These are phyloP conservation scores for Huiozyma sinensis DNA, from an alignment of 805 yeast species.

Conservation along the genomic window DNA sequence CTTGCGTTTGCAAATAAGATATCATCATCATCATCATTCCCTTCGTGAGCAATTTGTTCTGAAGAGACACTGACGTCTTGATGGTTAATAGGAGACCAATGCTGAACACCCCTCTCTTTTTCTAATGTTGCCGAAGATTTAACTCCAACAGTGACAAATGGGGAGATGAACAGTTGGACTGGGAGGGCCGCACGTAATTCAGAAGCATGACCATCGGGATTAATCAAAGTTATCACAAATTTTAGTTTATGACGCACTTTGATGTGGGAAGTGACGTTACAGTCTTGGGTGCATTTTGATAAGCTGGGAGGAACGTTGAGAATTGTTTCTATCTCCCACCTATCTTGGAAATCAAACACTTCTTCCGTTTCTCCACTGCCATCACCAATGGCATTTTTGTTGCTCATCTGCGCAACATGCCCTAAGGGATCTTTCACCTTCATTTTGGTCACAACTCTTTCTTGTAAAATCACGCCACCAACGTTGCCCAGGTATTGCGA, in stretches of 20 bases:
- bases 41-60: conserved; percentile 1
- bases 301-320: conserved; percentile 65
- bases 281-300: conserved; percentile 75
- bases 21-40: conserved; percentile 28
- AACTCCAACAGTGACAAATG: conserved; percentile 59
- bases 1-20: conserved; percentile 30
- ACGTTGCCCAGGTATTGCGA: conserved; percentile 51
- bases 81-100: conserved; percentile 1
- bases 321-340: conserved; percentile 62
- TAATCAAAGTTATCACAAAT: conserved; percentile 65
- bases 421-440: conserved; percentile 32
- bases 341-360: conserved; percentile 33
- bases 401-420: conserved; percentile 13
- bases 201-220: conserved; percentile 88
- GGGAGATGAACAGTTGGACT: conserved; percentile 61
- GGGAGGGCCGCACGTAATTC: conserved; percentile 91
- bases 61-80: conserved; percentile 10
- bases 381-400: conserved; percentile 9
- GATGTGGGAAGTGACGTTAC: conserved; percentile 54
- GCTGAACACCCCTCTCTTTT: conserved; percentile 1
- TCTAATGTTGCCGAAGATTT: conserved; percentile 10
- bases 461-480: conserved; percentile 51
- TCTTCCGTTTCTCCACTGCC: neutral
- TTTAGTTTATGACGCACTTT: conserved; percentile 86
- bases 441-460: conserved; percentile 49